Conservation (phyloP, 306 rosid genomes). For the Fragaria vesca region DNA sequence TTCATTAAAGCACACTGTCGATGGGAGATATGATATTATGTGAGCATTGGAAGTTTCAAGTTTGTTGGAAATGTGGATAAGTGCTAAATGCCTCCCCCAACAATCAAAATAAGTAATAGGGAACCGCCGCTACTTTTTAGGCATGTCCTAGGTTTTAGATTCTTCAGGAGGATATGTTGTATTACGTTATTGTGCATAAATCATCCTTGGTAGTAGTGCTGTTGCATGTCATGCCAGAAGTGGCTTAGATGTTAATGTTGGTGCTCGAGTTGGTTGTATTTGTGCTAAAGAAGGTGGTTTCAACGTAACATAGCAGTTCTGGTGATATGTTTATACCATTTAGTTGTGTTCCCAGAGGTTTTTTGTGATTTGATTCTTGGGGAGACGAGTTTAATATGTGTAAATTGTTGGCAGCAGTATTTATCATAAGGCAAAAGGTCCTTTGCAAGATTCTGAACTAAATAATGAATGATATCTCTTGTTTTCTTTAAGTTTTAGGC, state of each 20-base stretch:
- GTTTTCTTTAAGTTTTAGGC: neutral
- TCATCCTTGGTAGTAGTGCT: neutral
- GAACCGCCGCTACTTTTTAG: neutral
- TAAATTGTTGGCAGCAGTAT: neutral
- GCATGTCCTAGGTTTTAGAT: neutral
- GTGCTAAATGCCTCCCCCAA: neutral
- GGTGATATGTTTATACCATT: neutral
- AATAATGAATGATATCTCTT: neutral
- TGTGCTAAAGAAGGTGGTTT: neutral
- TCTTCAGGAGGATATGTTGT: neutral
- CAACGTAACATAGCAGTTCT: slow-evolving; percentile 2
- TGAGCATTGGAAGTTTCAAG: neutral
- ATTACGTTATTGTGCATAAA: neutral
- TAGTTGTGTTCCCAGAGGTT: neutral
- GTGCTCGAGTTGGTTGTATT: neutral
- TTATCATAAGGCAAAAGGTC: neutral
- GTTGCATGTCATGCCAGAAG: neutral
- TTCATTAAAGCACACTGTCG: neutral
- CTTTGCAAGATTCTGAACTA: neutral
- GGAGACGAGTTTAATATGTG: neutral
- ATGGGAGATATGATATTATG: neutral
- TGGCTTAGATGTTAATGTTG: neutral
- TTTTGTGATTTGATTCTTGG: neutral
- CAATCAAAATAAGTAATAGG: too few relatives aligned
- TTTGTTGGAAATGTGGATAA: neutral